Conservation (phyloP, 2,329 filamentous ascomycete species). For the Colletotrichum liaoningense region DNA sequence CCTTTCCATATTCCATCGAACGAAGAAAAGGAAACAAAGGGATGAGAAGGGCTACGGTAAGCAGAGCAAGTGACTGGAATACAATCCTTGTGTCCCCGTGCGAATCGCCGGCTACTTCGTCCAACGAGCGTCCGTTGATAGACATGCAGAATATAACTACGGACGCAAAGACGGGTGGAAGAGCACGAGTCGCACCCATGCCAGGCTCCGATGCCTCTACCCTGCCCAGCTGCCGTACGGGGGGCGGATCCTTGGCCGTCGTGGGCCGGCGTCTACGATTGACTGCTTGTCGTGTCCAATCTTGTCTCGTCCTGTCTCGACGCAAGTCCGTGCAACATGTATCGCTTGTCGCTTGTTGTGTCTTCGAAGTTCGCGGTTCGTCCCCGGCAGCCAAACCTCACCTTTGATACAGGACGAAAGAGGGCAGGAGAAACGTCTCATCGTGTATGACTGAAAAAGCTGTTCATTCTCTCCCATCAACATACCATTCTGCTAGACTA, state of each 20-base stretch:
- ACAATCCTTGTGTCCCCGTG: neutral
- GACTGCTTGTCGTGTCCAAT: neutral
- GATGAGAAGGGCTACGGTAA: neutral
- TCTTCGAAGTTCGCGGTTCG: neutral
- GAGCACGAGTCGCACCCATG: neutral
- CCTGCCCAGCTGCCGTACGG: neutral
- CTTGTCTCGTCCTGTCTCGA: neutral
- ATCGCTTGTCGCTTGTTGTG: too few relatives aligned
- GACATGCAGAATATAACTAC: neutral
- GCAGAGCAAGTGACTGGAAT: neutral
- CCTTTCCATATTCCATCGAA: too few relatives aligned
- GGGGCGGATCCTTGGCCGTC: neutral
- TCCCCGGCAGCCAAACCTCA: neutral
- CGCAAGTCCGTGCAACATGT: neutral
- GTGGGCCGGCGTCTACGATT: neutral
- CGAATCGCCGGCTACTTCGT: neutral
- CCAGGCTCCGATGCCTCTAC: too few relatives aligned
- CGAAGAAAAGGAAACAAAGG: neutral
- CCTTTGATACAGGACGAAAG: neutral
- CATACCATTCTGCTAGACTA: neutral
- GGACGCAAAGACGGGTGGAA: neutral
- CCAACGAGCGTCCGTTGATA: neutral
- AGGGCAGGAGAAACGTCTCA: neutral
- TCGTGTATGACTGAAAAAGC: neutral
- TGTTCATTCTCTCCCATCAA: neutral